Evolutionary conservation across 768 basidiomycete genomes (phyloP).

Genomic region (Suillus placidus): DNA sequence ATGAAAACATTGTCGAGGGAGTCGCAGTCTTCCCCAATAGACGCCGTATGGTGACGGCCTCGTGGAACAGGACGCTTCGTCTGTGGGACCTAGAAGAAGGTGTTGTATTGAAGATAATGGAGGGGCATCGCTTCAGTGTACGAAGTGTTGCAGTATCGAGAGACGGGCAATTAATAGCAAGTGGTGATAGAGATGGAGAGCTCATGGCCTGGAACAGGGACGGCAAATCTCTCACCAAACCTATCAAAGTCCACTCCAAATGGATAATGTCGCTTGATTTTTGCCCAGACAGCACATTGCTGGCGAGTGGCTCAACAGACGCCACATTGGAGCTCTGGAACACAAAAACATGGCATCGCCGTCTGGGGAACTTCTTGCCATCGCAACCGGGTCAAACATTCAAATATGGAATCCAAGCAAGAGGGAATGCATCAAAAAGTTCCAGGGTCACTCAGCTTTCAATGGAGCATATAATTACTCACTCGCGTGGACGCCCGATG

Average conservation of each 20-base stretch:
- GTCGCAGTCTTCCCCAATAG: neutral
- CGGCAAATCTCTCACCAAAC: neutral
- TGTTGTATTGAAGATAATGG: neutral
- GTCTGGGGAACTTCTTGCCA: neutral
- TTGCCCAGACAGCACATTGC: neutral
- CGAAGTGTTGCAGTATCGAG: neutral
- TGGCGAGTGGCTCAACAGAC: neutral
- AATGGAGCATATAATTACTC: neutral
- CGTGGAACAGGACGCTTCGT: neutral
- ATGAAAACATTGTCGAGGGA: neutral
- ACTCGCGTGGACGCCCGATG: neutral
- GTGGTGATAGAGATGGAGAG: neutral
- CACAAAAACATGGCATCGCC: neutral
- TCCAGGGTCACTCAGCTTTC: neutral
- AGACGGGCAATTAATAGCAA: neutral
- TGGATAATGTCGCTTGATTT: neutral
- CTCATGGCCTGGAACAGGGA: neutral
- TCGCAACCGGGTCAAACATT: neutral
- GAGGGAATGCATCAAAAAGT: neutral
- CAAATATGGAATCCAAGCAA: neutral
- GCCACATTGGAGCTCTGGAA: neutral
- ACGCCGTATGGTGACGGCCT: conserved; percentile 1
- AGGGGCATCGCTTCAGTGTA: neutral
- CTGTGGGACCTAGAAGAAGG: neutral
- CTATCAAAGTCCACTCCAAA: neutral